phyloP scores from a whole-genome alignment of 1,139 yeast genomes.

The Zygosaccharomyces sapae region DNA sequence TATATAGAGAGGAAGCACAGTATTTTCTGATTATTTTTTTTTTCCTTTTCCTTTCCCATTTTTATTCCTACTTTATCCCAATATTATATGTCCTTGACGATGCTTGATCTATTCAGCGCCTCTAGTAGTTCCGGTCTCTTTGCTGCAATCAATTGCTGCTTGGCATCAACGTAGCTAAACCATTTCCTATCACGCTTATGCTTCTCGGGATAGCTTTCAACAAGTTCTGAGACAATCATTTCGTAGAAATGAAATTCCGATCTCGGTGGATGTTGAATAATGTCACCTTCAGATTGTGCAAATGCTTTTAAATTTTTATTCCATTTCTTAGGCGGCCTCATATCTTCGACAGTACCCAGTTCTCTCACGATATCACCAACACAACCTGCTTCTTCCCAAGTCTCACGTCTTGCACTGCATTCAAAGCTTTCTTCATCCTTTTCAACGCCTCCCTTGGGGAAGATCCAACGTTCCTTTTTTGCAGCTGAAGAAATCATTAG shows the following conservation, averaged over 20 bases:
- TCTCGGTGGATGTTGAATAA: constrained; percentile 47
- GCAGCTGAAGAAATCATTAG: constrained; percentile 74
- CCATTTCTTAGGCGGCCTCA: constrained; percentile 63
- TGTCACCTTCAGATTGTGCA: constrained; percentile 21
- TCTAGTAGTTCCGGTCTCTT: constrained; percentile 65
- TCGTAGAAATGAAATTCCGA: constrained; percentile 84
- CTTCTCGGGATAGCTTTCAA: constrained; percentile 71
- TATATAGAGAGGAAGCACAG: constrained; percentile 4
- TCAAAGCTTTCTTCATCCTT: constrained; percentile 60
- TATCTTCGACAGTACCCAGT: constrained; percentile 66
- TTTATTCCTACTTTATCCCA: neutral
- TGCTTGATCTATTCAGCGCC: constrained; percentile 50
- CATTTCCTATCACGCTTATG: constrained; percentile 60
- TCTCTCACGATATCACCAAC: constrained; percentile 53
- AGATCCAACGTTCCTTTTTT: constrained; percentile 67
- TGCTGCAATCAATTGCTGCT: constrained; percentile 53
- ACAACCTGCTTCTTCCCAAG: constrained; percentile 98
- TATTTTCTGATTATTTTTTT: neutral
- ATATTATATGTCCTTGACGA: constrained; percentile 17
- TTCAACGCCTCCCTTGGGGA: constrained; percentile 97
- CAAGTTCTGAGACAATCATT: constrained; percentile 54
- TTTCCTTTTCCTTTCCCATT: neutral
- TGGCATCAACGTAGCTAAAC: constrained; percentile 73
- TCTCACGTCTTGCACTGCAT: constrained; percentile 73
- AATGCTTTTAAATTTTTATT: constrained; percentile 33